These are phyloP conservation scores for Gentiana macrophylla DNA, from an alignment of 257 asterid species.

Conservation along the genomic window DNA sequence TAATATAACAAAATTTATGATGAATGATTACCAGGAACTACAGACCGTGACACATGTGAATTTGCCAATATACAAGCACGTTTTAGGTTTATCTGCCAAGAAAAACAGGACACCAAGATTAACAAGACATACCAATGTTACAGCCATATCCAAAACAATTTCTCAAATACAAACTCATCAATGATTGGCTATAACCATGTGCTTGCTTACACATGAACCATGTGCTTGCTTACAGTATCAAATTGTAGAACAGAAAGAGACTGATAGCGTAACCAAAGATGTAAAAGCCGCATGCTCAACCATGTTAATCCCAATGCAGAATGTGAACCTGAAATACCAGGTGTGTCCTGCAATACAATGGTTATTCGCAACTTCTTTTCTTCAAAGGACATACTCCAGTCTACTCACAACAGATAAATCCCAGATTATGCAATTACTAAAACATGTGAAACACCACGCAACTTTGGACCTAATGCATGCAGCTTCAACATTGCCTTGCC, in stretches of 20 bases:
- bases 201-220: too few relatives aligned
- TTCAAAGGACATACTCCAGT: too few relatives aligned
- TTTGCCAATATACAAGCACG: slow-evolving; percentile 90
- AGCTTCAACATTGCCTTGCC: too few relatives aligned
- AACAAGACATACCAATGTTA: neutral
- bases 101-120: slow-evolving; percentile 10
- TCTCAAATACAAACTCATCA: too few relatives aligned
- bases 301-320: slow-evolving; percentile 53
- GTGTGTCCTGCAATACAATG: slow-evolving; percentile 55
- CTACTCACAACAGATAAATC: too few relatives aligned
- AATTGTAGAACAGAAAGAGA: slow-evolving; percentile 84
- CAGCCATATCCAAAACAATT: too few relatives aligned
- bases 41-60: slow-evolving; percentile 44
- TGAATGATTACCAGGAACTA: slow-evolving; percentile 53
- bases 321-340: slow-evolving; percentile 60
- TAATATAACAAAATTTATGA: neutral
- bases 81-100: slow-evolving; percentile 82
- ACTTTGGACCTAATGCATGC: too few relatives aligned
- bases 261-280: slow-evolving; percentile 86
- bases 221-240: slow-evolving; percentile 45
- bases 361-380: too few relatives aligned
- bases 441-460: too few relatives aligned
- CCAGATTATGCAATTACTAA: too few relatives aligned
- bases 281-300: slow-evolving; percentile 69
- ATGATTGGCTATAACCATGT: too few relatives aligned